phyloP scores from a whole-genome alignment of 495 filamentous ascomycete genomes.

The Recurvomyces mirabilis region DNA sequence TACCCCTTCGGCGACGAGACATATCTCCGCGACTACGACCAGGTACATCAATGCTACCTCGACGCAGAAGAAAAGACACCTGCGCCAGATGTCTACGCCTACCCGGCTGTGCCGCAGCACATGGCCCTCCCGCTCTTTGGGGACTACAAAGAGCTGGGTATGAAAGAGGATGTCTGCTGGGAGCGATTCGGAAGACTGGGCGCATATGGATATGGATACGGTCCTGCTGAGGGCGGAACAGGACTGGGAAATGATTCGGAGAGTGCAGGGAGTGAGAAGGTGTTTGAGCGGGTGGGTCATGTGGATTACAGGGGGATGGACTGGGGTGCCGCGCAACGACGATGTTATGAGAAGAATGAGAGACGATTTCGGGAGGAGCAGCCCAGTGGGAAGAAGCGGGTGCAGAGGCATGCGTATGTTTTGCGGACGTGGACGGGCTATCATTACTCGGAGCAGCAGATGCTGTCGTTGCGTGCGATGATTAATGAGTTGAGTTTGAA shows the following conservation, averaged over 20 bases:
- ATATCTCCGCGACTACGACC: constrained; percentile 24
- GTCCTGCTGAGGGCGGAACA: constrained; percentile 27
- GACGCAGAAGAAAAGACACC: constrained; percentile 26
- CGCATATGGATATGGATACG: constrained; percentile 34
- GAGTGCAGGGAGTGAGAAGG: constrained; percentile 25
- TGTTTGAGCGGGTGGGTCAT: constrained; percentile 26
- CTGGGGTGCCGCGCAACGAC: constrained; percentile 30
- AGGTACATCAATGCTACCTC: constrained; percentile 30
- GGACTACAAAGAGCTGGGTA: constrained; percentile 30
- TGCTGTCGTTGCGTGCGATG: constrained; percentile 41
- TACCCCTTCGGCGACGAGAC: constrained; percentile 27
- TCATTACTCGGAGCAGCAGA: constrained; percentile 29
- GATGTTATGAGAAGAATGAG: constrained; percentile 34
- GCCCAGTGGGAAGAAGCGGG: constrained; percentile 22
- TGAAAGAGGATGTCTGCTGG: constrained; percentile 31
- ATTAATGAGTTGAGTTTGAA: constrained; percentile 44
- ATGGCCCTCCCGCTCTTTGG: constrained; percentile 29
- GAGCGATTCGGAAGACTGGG: constrained; percentile 33
- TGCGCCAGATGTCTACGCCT: constrained; percentile 31
- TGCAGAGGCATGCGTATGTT: constrained; percentile 31
- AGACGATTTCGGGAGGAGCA: constrained; percentile 26
- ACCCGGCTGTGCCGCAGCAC: constrained; percentile 34
- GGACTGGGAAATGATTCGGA: constrained; percentile 27
- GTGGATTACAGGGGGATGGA: constrained; percentile 29
- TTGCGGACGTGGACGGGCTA: constrained; percentile 33